phyloP scores from a whole-genome alignment of 805 yeast genomes.

The Candida gorgasii region DNA sequence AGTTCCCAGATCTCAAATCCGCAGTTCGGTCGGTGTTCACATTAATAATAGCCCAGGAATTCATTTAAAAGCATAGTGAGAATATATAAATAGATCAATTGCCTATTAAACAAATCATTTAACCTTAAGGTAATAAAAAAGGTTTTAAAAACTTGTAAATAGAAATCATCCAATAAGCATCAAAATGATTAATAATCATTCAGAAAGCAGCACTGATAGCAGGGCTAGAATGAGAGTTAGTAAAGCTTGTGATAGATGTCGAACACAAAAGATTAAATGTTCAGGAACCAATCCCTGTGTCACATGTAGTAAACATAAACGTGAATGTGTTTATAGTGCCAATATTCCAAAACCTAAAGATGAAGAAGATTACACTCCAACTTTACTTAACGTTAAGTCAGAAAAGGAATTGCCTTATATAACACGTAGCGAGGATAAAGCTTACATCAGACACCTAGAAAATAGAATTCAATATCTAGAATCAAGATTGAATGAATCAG shows the following conservation, averaged over 20 bases:
- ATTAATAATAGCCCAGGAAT: no score
- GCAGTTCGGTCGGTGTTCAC: no score
- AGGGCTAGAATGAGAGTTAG: slow-evolving; percentile 41
- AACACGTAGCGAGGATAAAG: slow-evolving; percentile 10
- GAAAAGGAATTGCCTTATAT: slow-evolving; percentile 15
- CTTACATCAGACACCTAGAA: slow-evolving; percentile 38
- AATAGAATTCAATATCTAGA: slow-evolving; percentile 43
- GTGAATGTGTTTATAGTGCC: slow-evolving; percentile 31
- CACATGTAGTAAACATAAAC: slow-evolving; percentile 42
- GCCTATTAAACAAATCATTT: no score
- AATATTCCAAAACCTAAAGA: not conserved
- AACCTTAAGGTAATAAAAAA: no score
- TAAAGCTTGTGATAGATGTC: slow-evolving; percentile 58
- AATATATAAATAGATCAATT: no score
- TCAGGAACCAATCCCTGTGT: slow-evolving; percentile 53
- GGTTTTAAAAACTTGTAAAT: no score
- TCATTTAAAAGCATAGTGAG: no score
- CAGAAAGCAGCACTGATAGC: no score
- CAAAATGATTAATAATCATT: no score
- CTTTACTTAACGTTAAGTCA: slow-evolving; percentile 10
- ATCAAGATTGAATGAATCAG: slow-evolving; percentile 22
- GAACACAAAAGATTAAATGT: slow-evolving; percentile 58
- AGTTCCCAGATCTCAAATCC: no score
- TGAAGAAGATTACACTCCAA: slow-evolving; percentile 7
- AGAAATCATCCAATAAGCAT: no score